Evolutionary conservation across 2,329 filamentous ascomycete species (phyloP).

Genomic region (Diaporthe sp.): DNA sequence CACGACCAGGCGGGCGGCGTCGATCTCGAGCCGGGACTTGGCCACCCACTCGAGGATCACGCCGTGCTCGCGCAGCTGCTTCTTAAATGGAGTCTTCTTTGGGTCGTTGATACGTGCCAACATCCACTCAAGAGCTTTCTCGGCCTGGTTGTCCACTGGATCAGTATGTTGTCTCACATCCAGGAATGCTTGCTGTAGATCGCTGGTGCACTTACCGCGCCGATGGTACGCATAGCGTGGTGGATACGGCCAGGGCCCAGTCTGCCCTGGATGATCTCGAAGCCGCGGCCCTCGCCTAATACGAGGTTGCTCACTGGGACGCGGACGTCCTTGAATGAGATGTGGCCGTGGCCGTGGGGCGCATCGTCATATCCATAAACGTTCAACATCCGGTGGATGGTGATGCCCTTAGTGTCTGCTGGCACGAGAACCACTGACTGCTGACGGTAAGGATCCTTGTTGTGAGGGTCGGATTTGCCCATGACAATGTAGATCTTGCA

Average conservation of each 20-base stretch:
- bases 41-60: slow-evolving; percentile 97
- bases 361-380: slow-evolving; percentile 98
- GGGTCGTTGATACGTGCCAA: slow-evolving; percentile 94
- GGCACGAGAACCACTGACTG: slow-evolving; percentile 95
- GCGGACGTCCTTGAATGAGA: slow-evolving; percentile 89
- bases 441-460: slow-evolving; percentile 85
- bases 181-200: slow-evolving; percentile 1
- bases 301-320: slow-evolving; percentile 88
- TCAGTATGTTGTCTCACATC: slow-evolving; percentile 14
- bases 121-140: slow-evolving; percentile 94
- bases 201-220: slow-evolving; percentile 68
- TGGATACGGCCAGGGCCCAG: slow-evolving; percentile 97
- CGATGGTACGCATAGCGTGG: slow-evolving; percentile 96
- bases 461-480: slow-evolving; percentile 86
- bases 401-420: slow-evolving; percentile 83
- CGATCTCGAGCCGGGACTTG: slow-evolving; percentile 91
- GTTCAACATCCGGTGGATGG: slow-evolving; percentile 91
- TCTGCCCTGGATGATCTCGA: slow-evolving; percentile 98
- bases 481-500: slow-evolving; percentile 97
- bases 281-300: slow-evolving; percentile 92
- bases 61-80: slow-evolving; percentile 88
- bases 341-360: slow-evolving; percentile 96
- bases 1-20: slow-evolving; percentile 88
- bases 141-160: slow-evolving; percentile 66
- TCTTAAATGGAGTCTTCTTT: slow-evolving; percentile 90